Conservation (phyloP, 2,329 filamentous ascomycete species). For the Penicillium sp. region DNA sequence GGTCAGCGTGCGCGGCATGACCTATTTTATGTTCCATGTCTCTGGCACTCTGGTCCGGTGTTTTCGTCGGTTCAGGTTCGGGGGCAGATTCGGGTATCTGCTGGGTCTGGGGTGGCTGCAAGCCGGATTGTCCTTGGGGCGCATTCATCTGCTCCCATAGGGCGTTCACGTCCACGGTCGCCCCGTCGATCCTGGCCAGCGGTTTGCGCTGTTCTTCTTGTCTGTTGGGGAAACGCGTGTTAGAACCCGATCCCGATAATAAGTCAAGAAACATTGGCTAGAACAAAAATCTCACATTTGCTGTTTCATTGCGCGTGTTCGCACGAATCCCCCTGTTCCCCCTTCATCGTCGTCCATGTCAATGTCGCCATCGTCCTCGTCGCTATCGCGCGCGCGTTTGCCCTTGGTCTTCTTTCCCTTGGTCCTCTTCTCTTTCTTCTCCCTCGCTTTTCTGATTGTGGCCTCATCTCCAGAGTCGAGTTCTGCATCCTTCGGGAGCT, state of each 20-base stretch:
- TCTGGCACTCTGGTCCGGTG: conserved; percentile 15
- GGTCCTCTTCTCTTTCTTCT: conserved; percentile 41
- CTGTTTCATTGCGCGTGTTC: conserved; percentile 53
- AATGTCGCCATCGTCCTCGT: conserved; percentile 40
- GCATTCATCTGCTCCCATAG: conserved; percentile 55
- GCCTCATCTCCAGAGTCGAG: conserved; percentile 57
- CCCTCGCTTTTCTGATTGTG: conserved; percentile 51
- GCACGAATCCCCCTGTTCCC: conserved; percentile 52
- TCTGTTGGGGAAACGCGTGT: conserved; percentile 24
- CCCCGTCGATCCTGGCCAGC: conserved; percentile 48
- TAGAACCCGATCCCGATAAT: neutral
- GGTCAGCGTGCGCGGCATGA: conserved; percentile 31
- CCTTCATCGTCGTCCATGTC: conserved; percentile 43
- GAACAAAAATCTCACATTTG: conserved; percentile 39
- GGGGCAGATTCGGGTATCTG: conserved; percentile 10
- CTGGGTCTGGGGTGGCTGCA: conserved; percentile 13
- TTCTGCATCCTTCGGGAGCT: conserved; percentile 34
- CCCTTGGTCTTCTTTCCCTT: conserved; percentile 34
- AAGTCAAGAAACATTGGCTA: neutral
- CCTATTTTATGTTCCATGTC: conserved; percentile 10
- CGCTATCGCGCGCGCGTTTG: conserved; percentile 25
- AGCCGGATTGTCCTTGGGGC: conserved; percentile 22
- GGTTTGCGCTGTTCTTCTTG: conserved; percentile 50
- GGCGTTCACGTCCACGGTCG: conserved; percentile 56
- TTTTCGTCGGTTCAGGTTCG: conserved; percentile 12